Percentiles rank a stretch among this genome's conserved stretches.
Evolutionary conservation across 345 rosid species (phyloP).

Genomic region (Dimocarpus longan): DNA sequence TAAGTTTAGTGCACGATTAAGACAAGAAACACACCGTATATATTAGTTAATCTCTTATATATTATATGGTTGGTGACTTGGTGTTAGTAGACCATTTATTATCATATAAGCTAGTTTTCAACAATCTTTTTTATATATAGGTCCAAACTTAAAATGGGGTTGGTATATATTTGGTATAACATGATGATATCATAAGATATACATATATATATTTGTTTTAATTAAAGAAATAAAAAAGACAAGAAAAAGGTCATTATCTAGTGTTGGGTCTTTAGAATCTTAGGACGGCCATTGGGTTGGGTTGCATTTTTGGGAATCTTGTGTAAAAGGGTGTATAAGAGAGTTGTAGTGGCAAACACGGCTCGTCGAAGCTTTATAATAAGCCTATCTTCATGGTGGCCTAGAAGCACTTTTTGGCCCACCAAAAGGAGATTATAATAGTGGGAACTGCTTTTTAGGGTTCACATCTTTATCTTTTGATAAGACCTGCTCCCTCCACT

Average conservation of each 20-base stretch:
- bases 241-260: conserved; percentile 29
- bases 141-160: conserved; percentile 34
- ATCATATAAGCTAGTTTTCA: background rate
- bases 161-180: conserved; percentile 30
- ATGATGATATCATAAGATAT: conserved; percentile 16
- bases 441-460: conserved; percentile 80
- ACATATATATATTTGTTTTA: background rate
- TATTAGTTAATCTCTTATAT: background rate
- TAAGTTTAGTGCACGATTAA: background rate
- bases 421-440: conserved; percentile 13
- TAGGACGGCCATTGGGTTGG: conserved; percentile 49
- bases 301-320: conserved; percentile 35
- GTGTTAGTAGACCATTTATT: background rate
- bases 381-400: conserved; percentile 6
- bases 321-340: conserved; percentile 17
- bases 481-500: conserved; percentile 54
- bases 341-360: conserved; percentile 40
- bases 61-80: background rate
- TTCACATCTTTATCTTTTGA: conserved; percentile 57
- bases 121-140: background rate
- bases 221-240: background rate
- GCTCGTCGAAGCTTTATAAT: background rate
- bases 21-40: background rate
- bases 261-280: conserved; percentile 41
- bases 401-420: conserved; percentile 28